Conservation (phyloP, 768 basidiomycete genomes). For the Mycena kentingensis region DNA sequence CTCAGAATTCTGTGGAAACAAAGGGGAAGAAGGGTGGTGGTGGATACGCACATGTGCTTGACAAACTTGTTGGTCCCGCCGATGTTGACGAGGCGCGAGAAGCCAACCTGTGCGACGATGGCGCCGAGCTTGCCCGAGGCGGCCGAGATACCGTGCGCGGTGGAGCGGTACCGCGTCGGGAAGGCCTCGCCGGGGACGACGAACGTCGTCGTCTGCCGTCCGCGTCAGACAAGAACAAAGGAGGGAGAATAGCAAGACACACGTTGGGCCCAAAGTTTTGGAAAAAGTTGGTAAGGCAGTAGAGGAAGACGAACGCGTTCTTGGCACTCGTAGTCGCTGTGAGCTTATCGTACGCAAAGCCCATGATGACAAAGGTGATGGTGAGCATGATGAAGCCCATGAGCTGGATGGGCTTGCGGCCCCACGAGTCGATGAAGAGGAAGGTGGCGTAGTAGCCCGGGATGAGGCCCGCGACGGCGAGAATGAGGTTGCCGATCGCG, state of each 20-base stretch:
- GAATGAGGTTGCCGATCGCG: constrained; percentile 73
- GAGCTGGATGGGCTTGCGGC: constrained; percentile 79
- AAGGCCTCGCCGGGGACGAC: constrained; percentile 80
- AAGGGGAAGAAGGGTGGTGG: neutral
- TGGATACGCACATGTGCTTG: constrained; percentile 61
- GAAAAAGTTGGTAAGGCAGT: constrained; percentile 89
- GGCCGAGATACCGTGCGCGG: constrained; percentile 82
- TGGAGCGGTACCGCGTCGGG: constrained; percentile 88
- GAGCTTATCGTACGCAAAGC: constrained; percentile 67
- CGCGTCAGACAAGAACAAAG: no score
- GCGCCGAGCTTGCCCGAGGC: constrained; percentile 85
- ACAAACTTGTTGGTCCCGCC: constrained; percentile 64
- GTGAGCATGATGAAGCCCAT: constrained; percentile 76
- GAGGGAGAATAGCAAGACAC: no score
- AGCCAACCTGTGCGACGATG: constrained; percentile 78
- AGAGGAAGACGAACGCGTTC: constrained; percentile 77
- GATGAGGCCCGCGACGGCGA: constrained; percentile 77
- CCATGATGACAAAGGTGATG: constrained; percentile 67
- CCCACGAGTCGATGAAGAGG: constrained; percentile 75
- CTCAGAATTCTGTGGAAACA: neutral
- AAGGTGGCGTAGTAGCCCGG: constrained; percentile 76
- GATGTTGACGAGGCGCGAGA: constrained; percentile 67
- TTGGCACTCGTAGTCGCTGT: constrained; percentile 41
- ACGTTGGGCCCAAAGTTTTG: constrained; percentile 82
- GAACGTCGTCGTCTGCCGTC: constrained; percentile 82